Percentiles rank a stretch among this genome's conserved stretches.
Evolutionary conservation across 2,329 filamentous ascomycete species (phyloP).

Genomic region (Byssochlamys sp.): DNA sequence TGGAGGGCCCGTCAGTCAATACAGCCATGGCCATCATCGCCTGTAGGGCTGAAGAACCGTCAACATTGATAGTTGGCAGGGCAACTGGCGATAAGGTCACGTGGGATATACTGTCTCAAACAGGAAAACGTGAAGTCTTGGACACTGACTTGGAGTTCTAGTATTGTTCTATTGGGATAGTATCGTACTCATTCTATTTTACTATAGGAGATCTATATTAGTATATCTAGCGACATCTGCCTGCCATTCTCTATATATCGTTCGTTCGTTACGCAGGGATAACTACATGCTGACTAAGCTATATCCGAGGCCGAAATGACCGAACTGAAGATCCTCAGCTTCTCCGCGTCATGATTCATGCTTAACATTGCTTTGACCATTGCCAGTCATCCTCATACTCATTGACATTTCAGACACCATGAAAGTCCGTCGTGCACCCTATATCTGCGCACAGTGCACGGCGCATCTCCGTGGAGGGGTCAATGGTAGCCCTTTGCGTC

Average conservation of each 20-base stretch:
- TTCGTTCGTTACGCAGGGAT: neutral
- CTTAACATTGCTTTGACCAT: neutral
- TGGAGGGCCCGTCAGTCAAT: neutral
- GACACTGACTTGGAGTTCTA: neutral
- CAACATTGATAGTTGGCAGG: constrained; percentile 4
- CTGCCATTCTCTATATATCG: too few relatives aligned
- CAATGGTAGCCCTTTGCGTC: neutral
- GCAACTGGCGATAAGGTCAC: constrained; percentile 10
- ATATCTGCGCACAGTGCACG: constrained; percentile 23
- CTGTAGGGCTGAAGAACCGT: neutral
- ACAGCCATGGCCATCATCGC: neutral
- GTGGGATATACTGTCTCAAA: neutral
- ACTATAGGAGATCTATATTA: too few relatives aligned
- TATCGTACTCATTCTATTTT: too few relatives aligned
- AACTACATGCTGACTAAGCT: neutral
- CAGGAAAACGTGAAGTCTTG: neutral
- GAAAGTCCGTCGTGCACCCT: constrained; percentile 8
- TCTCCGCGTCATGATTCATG: neutral
- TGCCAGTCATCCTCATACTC: neutral
- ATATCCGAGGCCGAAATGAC: neutral
- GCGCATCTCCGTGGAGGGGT: constrained; percentile 2
- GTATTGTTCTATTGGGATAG: constrained; percentile 1
- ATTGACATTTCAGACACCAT: neutral
- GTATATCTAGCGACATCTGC: too few relatives aligned
- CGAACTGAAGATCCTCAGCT: neutral